A percentile compares a stretch with the other conserved stretches of the same genome.
Evolutionary conservation across 2,329 filamentous ascomycete genomes (phyloP).

Genomic region (Fusarium sacchari): DNA sequence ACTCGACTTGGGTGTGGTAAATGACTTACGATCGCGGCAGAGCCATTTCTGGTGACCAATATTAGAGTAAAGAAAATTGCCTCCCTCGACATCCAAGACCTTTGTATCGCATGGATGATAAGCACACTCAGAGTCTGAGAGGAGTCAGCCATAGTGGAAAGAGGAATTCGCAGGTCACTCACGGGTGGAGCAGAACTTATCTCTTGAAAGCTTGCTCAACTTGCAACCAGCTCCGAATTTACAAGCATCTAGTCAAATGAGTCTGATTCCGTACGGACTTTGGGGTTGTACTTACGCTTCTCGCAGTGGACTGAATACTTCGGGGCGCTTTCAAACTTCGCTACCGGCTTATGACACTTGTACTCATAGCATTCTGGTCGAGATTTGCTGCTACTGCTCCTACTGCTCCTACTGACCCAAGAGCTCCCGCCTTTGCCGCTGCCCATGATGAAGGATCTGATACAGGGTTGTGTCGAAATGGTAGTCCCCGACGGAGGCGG

Average conservation of each 20-base stretch:
- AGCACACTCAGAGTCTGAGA: slow-evolving; percentile 1
- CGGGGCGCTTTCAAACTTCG: too few relatives aligned
- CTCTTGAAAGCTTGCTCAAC: fast-evolving
- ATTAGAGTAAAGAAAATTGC: not conserved
- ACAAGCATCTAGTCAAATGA: not conserved
- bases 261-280: not conserved
- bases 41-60: not conserved
- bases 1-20: fast-evolving
- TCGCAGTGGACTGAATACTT: not conserved
- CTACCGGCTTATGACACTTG: not conserved
- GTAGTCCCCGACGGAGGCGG: not conserved
- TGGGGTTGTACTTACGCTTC: not conserved
- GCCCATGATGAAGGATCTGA: not conserved
- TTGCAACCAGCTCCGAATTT: not conserved
- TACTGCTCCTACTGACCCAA: too few relatives aligned
- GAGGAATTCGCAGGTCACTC: not conserved
- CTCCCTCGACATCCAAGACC: not conserved
- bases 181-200: not conserved
- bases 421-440: not conserved
- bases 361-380: not conserved
- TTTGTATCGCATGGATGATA: not conserved
- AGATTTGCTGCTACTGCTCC: too few relatives aligned
- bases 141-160: not conserved
- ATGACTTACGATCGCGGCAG: slow-evolving; percentile 12
- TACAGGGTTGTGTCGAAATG: not conserved